These are phyloP conservation scores for Trichoderma sp. DNA, from an alignment of 2,329 filamentous ascomycete genomes.

Conservation along the genomic window DNA sequence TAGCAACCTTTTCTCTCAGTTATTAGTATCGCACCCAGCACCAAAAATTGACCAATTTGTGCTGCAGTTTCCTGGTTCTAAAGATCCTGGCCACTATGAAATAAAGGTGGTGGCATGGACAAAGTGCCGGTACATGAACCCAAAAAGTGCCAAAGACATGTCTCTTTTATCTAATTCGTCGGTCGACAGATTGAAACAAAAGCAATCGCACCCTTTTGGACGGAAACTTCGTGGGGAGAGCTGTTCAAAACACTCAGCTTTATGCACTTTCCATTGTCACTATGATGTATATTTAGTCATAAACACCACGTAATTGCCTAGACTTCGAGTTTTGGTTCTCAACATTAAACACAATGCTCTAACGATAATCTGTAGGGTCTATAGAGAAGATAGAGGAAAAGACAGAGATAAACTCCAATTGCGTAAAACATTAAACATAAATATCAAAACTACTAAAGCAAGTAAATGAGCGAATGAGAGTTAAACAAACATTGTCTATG, in stretches of 20 bases:
- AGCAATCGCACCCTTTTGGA: too few species aligned
- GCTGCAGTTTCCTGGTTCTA: too few species aligned
- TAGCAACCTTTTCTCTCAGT: neutral
- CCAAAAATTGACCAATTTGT: neutral
- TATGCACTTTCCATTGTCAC: neutral
- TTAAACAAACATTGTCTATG: neutral
- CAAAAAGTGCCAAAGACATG: too few species aligned
- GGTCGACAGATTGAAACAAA: too few species aligned
- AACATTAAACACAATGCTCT: neutral
- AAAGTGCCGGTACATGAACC: too few species aligned
- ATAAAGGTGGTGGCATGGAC: too few species aligned
- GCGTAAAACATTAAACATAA: neutral
- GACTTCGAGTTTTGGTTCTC: neutral
- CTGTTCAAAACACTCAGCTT: neutral
- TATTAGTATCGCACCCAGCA: neutral
- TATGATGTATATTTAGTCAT: neutral
- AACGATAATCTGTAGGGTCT: neutral
- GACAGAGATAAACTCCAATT: neutral
- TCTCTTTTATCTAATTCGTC: too few species aligned
- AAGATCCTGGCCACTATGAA: too few species aligned
- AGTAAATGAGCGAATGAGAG: neutral
- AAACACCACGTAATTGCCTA: neutral
- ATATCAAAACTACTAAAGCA: neutral
- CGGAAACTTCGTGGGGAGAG: neutral
- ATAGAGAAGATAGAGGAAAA: neutral